Base-by-base conservation (phyloP, 768 basidiomycete genomes). In the Termitomyces sp. region DNA sequence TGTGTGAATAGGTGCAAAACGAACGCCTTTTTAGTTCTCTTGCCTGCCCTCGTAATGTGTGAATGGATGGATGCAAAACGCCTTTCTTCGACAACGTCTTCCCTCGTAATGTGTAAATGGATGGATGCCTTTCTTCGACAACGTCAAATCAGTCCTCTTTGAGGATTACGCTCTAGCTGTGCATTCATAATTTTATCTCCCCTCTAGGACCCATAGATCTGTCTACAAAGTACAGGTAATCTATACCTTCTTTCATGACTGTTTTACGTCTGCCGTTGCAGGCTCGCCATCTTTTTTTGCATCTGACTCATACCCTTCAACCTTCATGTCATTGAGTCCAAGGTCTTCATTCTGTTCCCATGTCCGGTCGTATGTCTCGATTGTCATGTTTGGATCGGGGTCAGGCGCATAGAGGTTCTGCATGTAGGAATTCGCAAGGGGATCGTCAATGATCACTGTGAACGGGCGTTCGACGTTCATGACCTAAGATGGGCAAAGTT, bases 351-450 rank as follows among this genome's bases (percentile, higher is more conserved):
- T 94, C 76, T 99, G 94, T 45, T 92, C 83, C 76, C 82, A 90
- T 4, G 85, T 84, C 50, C 97, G 79, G 42, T 94, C 90, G 66
- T 98, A 99, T 56, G 71, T 68, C 68, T 89, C 91, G 53, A 90
- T 80, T 32, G 71, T 77, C 90, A 99, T 92, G 66, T 94, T 94
- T 1, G 96, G 96, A 68, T 98, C 96, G 0, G 91, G 86, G 68
- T 99, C 96, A 4, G 97, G 97, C 0, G 97, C 96, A 68, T 96
- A 98, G n/a, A 95, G 65, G 69, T 94, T 97, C 70, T 99, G 97
- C 46, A 99, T 76, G 68, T 98, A 95, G 2, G 93, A 95, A 70
- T 98, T 98, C 14, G 92, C 88, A 20, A 98, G 77, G 3, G 97
- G 97, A 68, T 98, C 96, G 66, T 98, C 96, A 10, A 99, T 77